Base-by-base conservation (phyloP, 768 basidiomycete species). In the Plicaturopsis crispa region DNA sequence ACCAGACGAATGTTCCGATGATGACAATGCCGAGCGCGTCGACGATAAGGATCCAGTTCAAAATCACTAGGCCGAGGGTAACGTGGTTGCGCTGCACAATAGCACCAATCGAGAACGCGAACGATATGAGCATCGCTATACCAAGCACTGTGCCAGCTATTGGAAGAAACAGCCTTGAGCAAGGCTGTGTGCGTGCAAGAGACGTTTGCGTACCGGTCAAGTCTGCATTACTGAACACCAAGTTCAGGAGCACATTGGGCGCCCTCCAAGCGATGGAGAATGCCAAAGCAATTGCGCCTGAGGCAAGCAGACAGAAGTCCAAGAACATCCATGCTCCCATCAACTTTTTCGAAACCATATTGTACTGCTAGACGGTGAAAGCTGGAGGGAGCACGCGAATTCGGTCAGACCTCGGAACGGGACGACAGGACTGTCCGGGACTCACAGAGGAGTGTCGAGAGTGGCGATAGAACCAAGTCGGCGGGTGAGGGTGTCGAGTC, bases 1-100 rank as follows among this genome's bases (percentile, higher is more conserved):
- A 77, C 91, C 91, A 94, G 36, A 93, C 63, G 47, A 75, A 71
- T 16, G 80, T 73, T 43, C 85, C 89, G 19, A 87, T 60, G 37
- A 78, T 50, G 35, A 82, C 59, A 30, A 83, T 70, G 18, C 69
- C 67, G 31, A 84, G 47, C 6, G 70, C 71, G 49, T 91, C 80
- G 28, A 68, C 40, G 24, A 92, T 57, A 37, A 92, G 77, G 19
- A 68, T 49, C 66, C 81, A 88, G 60, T 90, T 91, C 49, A 90
- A 75, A 26, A 84, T 55, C 45, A 83, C 74, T 26, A 94, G 75
- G 31, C 84, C 79, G 24, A 67, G 56, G 31, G 73, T 85, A 47
- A 80, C 69, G 53, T 82, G 77, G 46, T 79, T 81, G 21, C 72
- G 72, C 48, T 84, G 80, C 22, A 82, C 58, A 49, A 90, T 67